Evolutionary conservation across 169 alveolate species (phyloP), one percentile per base, ranked within the genome.

Genomic region (Plasmodium chabaudi): DNA sequence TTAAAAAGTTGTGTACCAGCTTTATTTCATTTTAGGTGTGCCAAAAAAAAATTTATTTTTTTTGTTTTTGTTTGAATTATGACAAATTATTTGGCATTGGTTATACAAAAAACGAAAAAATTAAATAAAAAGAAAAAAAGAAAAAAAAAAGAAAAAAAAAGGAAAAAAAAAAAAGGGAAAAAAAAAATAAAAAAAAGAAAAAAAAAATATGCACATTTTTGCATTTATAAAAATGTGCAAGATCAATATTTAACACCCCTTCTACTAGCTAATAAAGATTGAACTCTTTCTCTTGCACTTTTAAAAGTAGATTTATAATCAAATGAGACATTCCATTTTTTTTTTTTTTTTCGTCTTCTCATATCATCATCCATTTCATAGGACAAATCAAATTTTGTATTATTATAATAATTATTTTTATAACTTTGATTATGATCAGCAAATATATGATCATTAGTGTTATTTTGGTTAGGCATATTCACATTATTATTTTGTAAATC

Each of bases 241-340:
- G 53, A 10, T 25, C 47, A 42, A 39, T 19, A 61, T 56, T 71
- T 60, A 12, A 77, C 34, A 42, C 88, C 88, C 59, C 88, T 61
- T n/a, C 64, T 64, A 47, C 4, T 63, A 34, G 88, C 88, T 44
- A 77, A 57, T 63, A 77, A 46, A 7, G 61, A 44, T 44, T 77
- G 88, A 19, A 77, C 88, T 21, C 88, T 12, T 23, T 77, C 88
- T 19, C 88, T 61, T n/a, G 88, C 73, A 27, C 46, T 77, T 69
- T 77, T 77, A 64, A 49, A 64, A 51, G 42, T 44, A 10, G 88
- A 56, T 23, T 61, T 77, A 42, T 44, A 61, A 6, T 39, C 74
- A 63, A 21, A 75, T 10, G 64, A 13, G 25, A 44, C 44, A n/a
- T 44, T 77, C 77, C 77, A 63, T 23, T 23, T 77, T 3, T 34